phyloP scores from a whole-genome alignment of 208 protist species.

The Trypanosoma boissoni region DNA sequence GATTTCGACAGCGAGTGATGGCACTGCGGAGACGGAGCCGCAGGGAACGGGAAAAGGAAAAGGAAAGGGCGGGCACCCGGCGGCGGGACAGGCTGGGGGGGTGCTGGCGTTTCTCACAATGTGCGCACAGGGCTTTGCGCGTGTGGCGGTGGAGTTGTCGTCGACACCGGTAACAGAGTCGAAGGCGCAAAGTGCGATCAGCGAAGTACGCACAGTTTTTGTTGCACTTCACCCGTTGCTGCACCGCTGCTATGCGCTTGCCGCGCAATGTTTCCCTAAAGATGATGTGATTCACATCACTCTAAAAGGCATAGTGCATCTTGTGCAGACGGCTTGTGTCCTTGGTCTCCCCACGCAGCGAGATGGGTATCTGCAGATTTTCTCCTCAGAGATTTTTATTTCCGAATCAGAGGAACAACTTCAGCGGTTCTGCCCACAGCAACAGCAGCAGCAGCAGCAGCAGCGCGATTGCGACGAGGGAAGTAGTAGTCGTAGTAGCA shows the following conservation, averaged over 20 bases:
- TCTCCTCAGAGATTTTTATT: slow-evolving; percentile 31
- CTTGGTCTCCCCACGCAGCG: slow-evolving; percentile 36
- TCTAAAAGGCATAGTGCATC: slow-evolving; percentile 42
- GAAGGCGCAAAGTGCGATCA: no score
- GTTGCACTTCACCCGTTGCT: slow-evolving; percentile 24
- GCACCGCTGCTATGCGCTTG: slow-evolving; percentile 24
- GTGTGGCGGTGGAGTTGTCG: slow-evolving; percentile 18
- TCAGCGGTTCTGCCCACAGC: not conserved
- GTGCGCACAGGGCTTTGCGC: slow-evolving; percentile 35
- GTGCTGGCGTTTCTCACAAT: slow-evolving; percentile 39
- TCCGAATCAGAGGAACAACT: not conserved
- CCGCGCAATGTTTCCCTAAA: slow-evolving; percentile 15
- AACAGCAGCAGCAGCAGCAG: not conserved
- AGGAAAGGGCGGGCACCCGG: not conserved
- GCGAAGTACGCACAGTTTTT: slow-evolving; percentile 19
- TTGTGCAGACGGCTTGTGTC: slow-evolving; percentile 40
- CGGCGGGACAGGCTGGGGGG: not conserved
- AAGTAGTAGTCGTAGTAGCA: no score
- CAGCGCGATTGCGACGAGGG: no score
- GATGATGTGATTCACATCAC: slow-evolving; percentile 49
- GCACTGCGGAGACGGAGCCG: slow-evolving; percentile 1
- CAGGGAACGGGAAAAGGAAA: not conserved
- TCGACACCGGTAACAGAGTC: no score
- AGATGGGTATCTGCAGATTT: slow-evolving; percentile 41
- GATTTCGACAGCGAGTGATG: slow-evolving; percentile 12